Evolutionary conservation across 176 grass and related monocot genomes (phyloP).

Genomic region (Oryza officinalis): DNA sequence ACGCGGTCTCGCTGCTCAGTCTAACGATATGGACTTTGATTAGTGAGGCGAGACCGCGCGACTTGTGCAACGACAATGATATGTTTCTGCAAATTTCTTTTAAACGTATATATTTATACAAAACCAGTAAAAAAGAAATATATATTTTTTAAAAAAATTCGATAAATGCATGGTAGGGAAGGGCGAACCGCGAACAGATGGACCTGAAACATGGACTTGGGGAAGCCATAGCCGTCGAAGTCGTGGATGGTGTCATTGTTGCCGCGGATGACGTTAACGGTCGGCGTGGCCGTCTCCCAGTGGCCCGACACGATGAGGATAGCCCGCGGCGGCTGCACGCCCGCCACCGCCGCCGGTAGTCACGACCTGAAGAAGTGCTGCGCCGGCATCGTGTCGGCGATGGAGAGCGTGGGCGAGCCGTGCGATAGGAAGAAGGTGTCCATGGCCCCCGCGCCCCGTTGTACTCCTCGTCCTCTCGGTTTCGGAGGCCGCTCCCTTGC

Average conservation of each 20-base stretch:
- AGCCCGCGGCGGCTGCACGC: constrained; percentile 43
- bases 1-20: too few species aligned
- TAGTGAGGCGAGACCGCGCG: too few species aligned
- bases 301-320: constrained; percentile 81
- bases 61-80: too few species aligned
- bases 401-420: constrained; percentile 75
- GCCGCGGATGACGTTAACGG: constrained; percentile 56
- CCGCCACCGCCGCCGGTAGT: constrained; percentile 46
- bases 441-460: constrained; percentile 22
- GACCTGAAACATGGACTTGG: constrained; percentile 75
- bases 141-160: too few species aligned
- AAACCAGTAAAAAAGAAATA: too few species aligned
- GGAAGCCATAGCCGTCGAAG: constrained; percentile 58
- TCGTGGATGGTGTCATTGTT: constrained; percentile 68
- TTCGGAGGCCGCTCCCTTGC: background rate
- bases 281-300: constrained; percentile 65
- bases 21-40: too few species aligned
- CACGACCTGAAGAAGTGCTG: constrained; percentile 76
- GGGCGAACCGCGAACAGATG: background rate
- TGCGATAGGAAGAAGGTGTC: constrained; percentile 92
- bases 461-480: background rate
- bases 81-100: too few species aligned
- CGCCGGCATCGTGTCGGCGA: constrained; percentile 69
- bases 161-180: too few species aligned
- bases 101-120: too few species aligned